Conservation (phyloP, 31 red algal species). For the Endocladia muricata region DNA sequence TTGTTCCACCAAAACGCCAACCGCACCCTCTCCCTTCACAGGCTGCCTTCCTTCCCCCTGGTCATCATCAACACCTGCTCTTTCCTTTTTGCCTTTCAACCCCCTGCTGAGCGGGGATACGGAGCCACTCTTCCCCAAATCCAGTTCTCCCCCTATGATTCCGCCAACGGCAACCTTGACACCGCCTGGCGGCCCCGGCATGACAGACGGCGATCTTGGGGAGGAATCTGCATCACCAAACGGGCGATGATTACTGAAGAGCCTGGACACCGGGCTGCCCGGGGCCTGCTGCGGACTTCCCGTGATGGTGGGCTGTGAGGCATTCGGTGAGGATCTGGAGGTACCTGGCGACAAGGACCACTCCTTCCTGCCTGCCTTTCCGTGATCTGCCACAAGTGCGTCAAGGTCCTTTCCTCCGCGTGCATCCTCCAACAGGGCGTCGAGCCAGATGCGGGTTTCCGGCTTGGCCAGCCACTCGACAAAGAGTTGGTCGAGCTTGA, state of each 20-base stretch:
- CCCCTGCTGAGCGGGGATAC: neutral
- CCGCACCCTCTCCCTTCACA: neutral
- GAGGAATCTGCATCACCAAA: slow-evolving; percentile 64
- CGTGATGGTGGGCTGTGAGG: neutral
- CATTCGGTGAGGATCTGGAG: slow-evolving; percentile 27
- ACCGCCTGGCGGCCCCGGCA: too few relatives aligned
- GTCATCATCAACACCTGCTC: neutral
- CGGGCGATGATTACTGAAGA: slow-evolving; percentile 55
- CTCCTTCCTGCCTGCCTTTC: slow-evolving; percentile 14
- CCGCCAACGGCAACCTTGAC: too few relatives aligned
- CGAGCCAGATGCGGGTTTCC: slow-evolving; percentile 55
- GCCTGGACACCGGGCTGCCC: slow-evolving; percentile 46
- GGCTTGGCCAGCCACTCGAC: slow-evolving; percentile 66
- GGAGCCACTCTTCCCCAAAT: slow-evolving; percentile 11
- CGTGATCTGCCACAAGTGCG: neutral
- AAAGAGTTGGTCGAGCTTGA: slow-evolving; percentile 88
- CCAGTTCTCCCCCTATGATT: neutral
- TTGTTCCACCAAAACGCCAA: neutral
- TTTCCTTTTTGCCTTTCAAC: neutral
- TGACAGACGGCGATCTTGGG: slow-evolving; percentile 26
- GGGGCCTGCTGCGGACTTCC: slow-evolving; percentile 44
- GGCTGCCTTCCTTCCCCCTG: neutral
- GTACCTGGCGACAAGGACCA: slow-evolving; percentile 16
- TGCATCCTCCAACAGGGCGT: slow-evolving; percentile 53
- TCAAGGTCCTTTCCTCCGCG: slow-evolving; percentile 24